Evolutionary conservation across 1,284 basidiomycete species (phyloP).

Genomic region (Takashimella koratensis): DNA sequence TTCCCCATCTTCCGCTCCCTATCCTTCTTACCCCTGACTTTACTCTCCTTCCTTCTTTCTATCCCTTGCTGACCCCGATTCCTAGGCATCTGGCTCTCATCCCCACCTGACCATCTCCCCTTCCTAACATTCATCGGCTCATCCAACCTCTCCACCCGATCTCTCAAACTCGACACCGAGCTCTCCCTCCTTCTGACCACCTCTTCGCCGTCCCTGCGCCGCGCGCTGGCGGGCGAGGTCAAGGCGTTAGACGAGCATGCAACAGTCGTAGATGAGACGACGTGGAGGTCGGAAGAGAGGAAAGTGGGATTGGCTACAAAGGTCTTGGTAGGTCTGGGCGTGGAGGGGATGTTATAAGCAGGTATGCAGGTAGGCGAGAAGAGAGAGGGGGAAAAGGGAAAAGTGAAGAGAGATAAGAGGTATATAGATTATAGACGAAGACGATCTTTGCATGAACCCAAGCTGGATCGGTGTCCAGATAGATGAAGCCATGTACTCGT

Average conservation of each 20-base stretch:
- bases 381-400: no score
- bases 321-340: conserved; percentile 55
- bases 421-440: no score
- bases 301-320: conserved; percentile 67
- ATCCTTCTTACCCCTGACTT: background rate
- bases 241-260: conserved; percentile 49
- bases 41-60: background rate
- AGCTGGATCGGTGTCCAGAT: no score
- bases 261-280: conserved; percentile 49
- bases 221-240: conserved; percentile 52
- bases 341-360: conserved; percentile 48
- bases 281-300: conserved; percentile 56
- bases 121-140: conserved; percentile 86
- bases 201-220: conserved; percentile 51
- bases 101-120: conserved; percentile 50
- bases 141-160: conserved; percentile 91
- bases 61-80: no score
- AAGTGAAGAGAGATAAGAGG: no score
- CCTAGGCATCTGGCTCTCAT: conserved; percentile 88
- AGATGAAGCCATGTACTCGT: no score
- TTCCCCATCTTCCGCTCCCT: background rate
- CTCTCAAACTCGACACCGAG: conserved; percentile 86
- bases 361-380: no score
- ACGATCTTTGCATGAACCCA: no score
- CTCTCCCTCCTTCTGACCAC: conserved; percentile 82